These are phyloP conservation scores for Chrysoporthe deuterocubensis DNA, from an alignment of 2,329 filamentous ascomycete genomes.

Conservation along the genomic window DNA sequence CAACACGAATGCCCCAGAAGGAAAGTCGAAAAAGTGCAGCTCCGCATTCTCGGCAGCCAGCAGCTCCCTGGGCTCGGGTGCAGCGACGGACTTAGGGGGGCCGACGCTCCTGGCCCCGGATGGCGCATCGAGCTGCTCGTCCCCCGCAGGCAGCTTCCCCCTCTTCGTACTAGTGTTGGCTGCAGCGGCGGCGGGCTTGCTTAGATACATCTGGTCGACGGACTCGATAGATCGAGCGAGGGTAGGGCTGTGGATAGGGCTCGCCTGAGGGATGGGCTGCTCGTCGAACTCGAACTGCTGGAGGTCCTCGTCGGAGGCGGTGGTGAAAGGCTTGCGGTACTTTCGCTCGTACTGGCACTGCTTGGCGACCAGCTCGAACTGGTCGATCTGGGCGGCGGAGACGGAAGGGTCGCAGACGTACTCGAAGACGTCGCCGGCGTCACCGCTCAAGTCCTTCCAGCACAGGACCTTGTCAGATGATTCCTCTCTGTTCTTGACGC, in stretches of 20 bases:
- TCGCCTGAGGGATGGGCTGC: constrained; percentile 67
- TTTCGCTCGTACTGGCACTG: constrained; percentile 99
- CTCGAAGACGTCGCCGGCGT: constrained; percentile 94
- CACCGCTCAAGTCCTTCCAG: constrained; percentile 93
- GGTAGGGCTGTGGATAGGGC: constrained; percentile 63
- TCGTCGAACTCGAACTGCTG: constrained; percentile 79
- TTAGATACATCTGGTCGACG: constrained; percentile 59
- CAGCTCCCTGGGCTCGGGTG: constrained; percentile 73
- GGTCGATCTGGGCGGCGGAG: constrained; percentile 70
- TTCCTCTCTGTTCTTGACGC: constrained; percentile 78
- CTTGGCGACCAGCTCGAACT: constrained; percentile 81
- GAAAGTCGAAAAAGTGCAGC: constrained; percentile 91
- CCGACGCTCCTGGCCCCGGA: constrained; percentile 39
- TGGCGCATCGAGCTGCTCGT: constrained; percentile 35
- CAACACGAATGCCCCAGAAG: constrained; percentile 80
- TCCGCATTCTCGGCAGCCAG: constrained; percentile 79
- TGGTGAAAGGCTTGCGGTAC: constrained; percentile 78
- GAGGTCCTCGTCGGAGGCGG: constrained; percentile 81
- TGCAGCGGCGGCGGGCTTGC: constrained; percentile 40
- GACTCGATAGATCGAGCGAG: constrained; percentile 60
- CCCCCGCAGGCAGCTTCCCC: constrained; percentile 34
- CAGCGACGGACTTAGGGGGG: constrained; percentile 62
- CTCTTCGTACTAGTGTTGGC: constrained; percentile 54
- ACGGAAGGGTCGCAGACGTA: constrained; percentile 88
- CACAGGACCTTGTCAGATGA: constrained; percentile 81